phyloP scores from a whole-genome alignment of 257 asterid species.

The Henckelia pumila region DNA sequence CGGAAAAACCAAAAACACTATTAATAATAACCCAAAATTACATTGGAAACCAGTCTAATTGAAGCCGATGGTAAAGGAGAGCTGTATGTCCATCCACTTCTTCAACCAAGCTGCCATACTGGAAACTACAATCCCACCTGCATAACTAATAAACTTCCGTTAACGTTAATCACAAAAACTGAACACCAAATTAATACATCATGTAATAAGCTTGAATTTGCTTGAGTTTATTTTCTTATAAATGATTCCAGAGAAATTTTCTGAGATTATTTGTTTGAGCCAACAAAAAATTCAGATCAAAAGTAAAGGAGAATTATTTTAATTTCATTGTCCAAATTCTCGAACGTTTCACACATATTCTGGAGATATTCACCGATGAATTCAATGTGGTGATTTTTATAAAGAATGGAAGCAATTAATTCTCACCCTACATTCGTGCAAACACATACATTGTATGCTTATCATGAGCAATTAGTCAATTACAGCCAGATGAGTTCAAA shows the following conservation, averaged over 20 bases:
- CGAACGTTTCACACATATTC: not conserved
- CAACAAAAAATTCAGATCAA: constrained; percentile 6
- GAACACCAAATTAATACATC: not conserved
- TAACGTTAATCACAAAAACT: constrained; percentile 11
- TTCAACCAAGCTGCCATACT: constrained; percentile 57
- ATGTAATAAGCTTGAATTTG: not conserved
- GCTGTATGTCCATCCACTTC: constrained; percentile 70
- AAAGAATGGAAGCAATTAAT: constrained; percentile 3
- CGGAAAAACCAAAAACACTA: not conserved
- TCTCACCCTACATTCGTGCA: constrained; percentile 1
- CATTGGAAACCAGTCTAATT: constrained; percentile 53
- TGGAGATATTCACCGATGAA: not conserved
- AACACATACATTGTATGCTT: not conserved
- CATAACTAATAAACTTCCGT: constrained; percentile 24
- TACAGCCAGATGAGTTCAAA: not conserved
- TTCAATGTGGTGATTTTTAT: not conserved
- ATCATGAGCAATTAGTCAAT: constrained; percentile 15
- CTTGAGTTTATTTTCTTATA: constrained; percentile 4
- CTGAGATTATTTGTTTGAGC: not conserved
- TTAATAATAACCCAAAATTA: constrained; percentile 25
- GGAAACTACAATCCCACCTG: constrained; percentile 92
- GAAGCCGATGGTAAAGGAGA: constrained; percentile 55
- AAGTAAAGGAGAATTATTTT: not conserved
- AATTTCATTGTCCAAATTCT: not conserved
- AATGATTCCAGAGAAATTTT: not conserved